Evolutionary conservation across 345 rosid genomes (phyloP).

Genomic region (Odontarrhena argentea): DNA sequence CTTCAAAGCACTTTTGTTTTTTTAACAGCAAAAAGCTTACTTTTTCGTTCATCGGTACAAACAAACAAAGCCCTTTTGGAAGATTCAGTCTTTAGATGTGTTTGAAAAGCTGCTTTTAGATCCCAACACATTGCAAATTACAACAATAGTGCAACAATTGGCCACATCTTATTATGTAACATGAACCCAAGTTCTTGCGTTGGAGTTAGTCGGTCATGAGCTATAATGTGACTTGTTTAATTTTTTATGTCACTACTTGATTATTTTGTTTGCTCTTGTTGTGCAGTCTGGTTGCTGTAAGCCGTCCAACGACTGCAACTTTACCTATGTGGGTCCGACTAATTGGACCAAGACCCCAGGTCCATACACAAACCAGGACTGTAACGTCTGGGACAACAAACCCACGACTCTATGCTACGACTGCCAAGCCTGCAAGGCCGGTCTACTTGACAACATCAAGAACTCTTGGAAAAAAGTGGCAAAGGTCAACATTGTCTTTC

Average conservation of each 20-base stretch:
- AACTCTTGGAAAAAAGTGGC: constrained; percentile 96
- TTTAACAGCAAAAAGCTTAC: constrained; percentile 18
- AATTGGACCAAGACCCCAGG: constrained; percentile 50
- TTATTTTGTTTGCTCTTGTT: background rate
- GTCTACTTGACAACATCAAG: constrained; percentile 80
- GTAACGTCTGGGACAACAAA: constrained; percentile 60
- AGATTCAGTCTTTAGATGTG: constrained; percentile 15
- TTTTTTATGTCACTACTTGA: background rate
- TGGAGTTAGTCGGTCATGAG: constrained; percentile 5
- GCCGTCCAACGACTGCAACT: constrained; percentile 79
- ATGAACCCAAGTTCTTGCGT: constrained; percentile 8
- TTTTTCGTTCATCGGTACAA: constrained; percentile 13
- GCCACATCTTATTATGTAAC: constrained; percentile 13
- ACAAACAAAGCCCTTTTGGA: constrained; percentile 18
- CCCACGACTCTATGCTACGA: constrained; percentile 57
- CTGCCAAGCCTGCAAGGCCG: constrained; percentile 94
- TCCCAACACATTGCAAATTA: background rate
- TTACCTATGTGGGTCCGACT: constrained; percentile 61
- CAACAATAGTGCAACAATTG: background rate
- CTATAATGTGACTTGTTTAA: background rate
- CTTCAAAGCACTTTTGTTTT: constrained; percentile 16
- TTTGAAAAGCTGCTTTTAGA: constrained; percentile 20
- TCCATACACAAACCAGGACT: constrained; percentile 57
- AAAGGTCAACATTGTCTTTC: constrained; percentile 73
- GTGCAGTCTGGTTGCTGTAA: constrained; percentile 98